phyloP scores from a whole-genome alignment of 148 eudicot genomes.

The Rhododendron griersonianum region DNA sequence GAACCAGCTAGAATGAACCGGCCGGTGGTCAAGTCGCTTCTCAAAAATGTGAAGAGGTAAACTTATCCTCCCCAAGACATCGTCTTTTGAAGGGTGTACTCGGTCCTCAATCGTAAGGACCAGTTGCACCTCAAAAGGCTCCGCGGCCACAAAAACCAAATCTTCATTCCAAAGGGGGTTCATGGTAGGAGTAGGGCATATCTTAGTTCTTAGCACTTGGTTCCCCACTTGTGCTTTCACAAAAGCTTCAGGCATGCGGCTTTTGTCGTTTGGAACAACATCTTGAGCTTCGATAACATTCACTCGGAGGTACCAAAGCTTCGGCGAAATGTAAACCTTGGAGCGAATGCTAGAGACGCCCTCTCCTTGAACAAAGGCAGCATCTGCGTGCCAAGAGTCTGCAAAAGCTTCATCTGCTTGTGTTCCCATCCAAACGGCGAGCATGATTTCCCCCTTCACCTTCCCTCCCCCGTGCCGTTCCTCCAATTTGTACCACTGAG shows the following conservation, averaged over 20 bases:
- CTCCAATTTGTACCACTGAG: conserved; percentile 44
- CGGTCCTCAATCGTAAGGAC: conserved; percentile 32
- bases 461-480: conserved; percentile 26
- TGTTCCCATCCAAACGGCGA: conserved; percentile 46
- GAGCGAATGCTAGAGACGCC: conserved; percentile 35
- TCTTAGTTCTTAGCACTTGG: conserved; percentile 27
- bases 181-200: conserved; percentile 22
- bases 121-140: conserved; percentile 40
- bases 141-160: conserved; percentile 37
- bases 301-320: conserved; percentile 41
- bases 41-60: conserved; percentile 26
- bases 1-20: conserved; percentile 38
- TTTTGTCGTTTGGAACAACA: conserved; percentile 25
- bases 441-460: conserved; percentile 27
- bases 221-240: conserved; percentile 36
- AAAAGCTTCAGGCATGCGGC: conserved; percentile 30
- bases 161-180: conserved; percentile 43
- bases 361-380: conserved; percentile 33
- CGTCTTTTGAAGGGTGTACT: conserved; percentile 26
- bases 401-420: conserved; percentile 47
- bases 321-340: conserved; percentile 40
- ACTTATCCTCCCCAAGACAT: conserved; percentile 22
- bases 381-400: conserved; percentile 42
- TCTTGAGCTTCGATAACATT: conserved; percentile 41
- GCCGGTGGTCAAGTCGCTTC: conserved; percentile 42